Evolutionary conservation across 2,329 filamentous ascomycete genomes (phyloP), one percentile per base, ranked within the genome.

Genomic region (Mollisiaceae sp.): DNA sequence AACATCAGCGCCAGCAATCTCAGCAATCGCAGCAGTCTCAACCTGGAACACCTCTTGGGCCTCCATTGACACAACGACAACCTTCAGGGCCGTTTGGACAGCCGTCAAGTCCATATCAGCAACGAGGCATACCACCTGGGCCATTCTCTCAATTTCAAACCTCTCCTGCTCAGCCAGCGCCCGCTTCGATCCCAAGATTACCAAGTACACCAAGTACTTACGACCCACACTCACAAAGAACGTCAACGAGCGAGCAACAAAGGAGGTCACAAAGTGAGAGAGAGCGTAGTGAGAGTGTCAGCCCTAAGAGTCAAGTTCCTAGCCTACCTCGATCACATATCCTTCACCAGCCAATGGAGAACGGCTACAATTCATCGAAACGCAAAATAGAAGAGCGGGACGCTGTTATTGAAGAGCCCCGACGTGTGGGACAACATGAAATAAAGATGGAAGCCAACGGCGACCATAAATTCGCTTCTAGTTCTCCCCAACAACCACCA

Each of bases 241-340:
- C 85, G 74, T 82, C 83, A 2, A 67, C 71, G 61, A 74, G 70
- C 60, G 73, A 73, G 60, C 64, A 67, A 65, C 81, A 77, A 55
- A 76, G 79, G 52, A 80, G 83, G 65, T 83, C 84, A 52, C 82
- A 83, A 58, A 83, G 83, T 69, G 89, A 92, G 63, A 85, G 90
- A 72, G 91, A 91, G 67, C 82, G 85, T 59, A 92, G 89, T 75
- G 77, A 90, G 61, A 94, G 91, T 74, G 87, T 94, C 59, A 94
- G 91, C 75, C 92, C 92, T 36, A 93, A 92, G 79, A 93, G 91
- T 41, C 83, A 85, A 68, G 80, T 89, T 18, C 72, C 77, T 8
- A 75, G 76, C 60, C 70, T 70, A 63, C 65, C 74, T 14, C 62
- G 66, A 63, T 65, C 54, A 45, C 59, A 70, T 36, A 64, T 67